Percentiles rank a stretch among this genome's conserved stretches.
Conservation (phyloP, 164 flowering plant species). For the Akebia trifoliata region DNA sequence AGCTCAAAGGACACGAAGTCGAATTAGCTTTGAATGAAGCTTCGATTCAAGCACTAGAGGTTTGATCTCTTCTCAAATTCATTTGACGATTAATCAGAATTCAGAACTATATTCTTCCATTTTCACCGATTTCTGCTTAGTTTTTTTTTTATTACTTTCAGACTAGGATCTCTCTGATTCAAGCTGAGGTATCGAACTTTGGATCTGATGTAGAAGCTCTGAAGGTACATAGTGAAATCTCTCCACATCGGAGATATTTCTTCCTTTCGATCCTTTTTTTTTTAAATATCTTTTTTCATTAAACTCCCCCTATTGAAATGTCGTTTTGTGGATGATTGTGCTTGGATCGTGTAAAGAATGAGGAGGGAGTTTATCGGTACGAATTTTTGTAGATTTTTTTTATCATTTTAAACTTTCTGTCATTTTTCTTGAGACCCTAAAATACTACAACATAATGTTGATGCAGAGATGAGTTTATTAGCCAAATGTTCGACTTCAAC, state of each 20-base stretch:
- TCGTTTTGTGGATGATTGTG: neutral
- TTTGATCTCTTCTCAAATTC: conserved; percentile 13
- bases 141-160: conserved; percentile 25
- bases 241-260: neutral
- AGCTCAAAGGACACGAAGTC: conserved; percentile 62
- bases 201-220: conserved; percentile 47
- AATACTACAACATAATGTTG: no score
- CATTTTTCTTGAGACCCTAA: no score
- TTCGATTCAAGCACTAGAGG: conserved; percentile 60
- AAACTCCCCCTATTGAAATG: neutral
- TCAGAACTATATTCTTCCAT: neutral
- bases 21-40: conserved; percentile 48
- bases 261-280: neutral
- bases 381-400: neutral
- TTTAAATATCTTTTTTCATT: neutral
- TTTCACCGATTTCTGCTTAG: neutral
- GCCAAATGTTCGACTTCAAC: conserved; percentile 52
- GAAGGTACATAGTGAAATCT: conserved; percentile 33
- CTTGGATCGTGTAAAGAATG: conserved; percentile 29
- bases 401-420: neutral
- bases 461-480: conserved; percentile 62
- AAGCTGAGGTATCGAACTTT: conserved; percentile 43
- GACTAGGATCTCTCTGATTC: conserved; percentile 55
- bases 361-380: conserved; percentile 47
- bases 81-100: neutral